These are phyloP conservation scores for Penicillium roqueforti DNA, from an alignment of 495 filamentous ascomycete species.

Conservation along the genomic window DNA sequence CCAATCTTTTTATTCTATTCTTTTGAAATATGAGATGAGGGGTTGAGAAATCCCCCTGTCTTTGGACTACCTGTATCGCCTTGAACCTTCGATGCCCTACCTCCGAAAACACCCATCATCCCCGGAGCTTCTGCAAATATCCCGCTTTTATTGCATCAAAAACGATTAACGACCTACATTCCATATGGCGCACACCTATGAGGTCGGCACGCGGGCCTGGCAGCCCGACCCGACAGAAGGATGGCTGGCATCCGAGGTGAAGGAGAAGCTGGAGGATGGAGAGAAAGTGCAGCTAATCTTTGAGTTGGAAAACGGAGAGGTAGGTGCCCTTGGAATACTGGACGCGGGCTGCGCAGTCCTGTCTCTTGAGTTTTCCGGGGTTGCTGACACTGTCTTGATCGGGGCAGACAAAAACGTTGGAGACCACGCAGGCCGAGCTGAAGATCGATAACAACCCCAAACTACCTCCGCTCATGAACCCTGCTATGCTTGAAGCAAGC, in stretches of 20 bases:
- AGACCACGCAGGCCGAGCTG: constrained; percentile 75
- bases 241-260: constrained; percentile 94
- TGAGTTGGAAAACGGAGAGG: constrained; percentile 88
- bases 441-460: constrained; percentile 65
- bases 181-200: constrained; percentile 84
- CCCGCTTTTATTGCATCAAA: constrained; percentile 1
- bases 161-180: constrained; percentile 8
- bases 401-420: constrained; percentile 67
- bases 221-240: constrained; percentile 93
- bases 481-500: constrained; percentile 95
- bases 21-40: constrained; percentile 31
- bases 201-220: constrained; percentile 97
- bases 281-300: constrained; percentile 85
- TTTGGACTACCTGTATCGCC: constrained; percentile 20
- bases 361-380: not conserved
- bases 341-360: not conserved
- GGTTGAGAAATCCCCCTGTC: constrained; percentile 26
- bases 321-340: constrained; percentile 38
- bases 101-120: not conserved
- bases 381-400: constrained; percentile 22
- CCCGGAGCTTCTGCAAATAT: constrained; percentile 4
- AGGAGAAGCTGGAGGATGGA: constrained; percentile 78
- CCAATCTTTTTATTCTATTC: constrained; percentile 14
- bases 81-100: constrained; percentile 2
- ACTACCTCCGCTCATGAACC: constrained; percentile 95